Evolutionary conservation across 176 grass and related monocot genomes (phyloP).

Genomic region (Triticum aestivum): DNA sequence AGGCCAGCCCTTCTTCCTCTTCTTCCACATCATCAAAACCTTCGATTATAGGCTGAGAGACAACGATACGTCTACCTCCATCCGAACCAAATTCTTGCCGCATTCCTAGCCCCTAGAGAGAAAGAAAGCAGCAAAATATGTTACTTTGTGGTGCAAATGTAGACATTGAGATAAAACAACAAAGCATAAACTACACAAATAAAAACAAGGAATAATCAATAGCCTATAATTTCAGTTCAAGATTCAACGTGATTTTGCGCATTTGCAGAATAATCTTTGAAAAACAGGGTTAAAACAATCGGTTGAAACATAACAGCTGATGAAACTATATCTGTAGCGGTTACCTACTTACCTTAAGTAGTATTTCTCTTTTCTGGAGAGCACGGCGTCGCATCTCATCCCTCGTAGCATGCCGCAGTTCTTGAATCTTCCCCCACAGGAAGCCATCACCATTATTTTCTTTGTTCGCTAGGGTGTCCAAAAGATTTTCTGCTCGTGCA

Average conservation of each 20-base stretch:
- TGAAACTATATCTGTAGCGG: slow-evolving; percentile 7
- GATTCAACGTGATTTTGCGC: background rate
- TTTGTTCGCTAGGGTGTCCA: slow-evolving; percentile 94
- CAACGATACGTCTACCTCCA: slow-evolving; percentile 92
- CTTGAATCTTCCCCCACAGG: slow-evolving; percentile 71
- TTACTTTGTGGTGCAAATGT: slow-evolving; percentile 1
- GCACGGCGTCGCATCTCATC: slow-evolving; percentile 88
- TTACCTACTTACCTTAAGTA: slow-evolving; percentile 63
- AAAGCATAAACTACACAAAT: background rate
- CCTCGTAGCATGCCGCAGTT: slow-evolving; percentile 85
- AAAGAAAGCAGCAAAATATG: slow-evolving; percentile 14
- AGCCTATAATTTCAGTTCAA: background rate
- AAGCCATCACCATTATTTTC: slow-evolving; percentile 93
- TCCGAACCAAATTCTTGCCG: slow-evolving; percentile 78
- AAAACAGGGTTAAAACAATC: background rate
- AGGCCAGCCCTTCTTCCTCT: slow-evolving; percentile 87
- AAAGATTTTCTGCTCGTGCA: slow-evolving; percentile 94
- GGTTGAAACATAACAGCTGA: slow-evolving; percentile 20
- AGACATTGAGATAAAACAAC: background rate
- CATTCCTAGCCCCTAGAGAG: slow-evolving; percentile 78
- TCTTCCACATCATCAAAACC: slow-evolving; percentile 93
- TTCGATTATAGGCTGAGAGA: slow-evolving; percentile 87
- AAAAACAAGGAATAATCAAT: background rate
- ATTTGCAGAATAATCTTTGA: slow-evolving; percentile 17
- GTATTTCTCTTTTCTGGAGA: slow-evolving; percentile 79